Percentiles rank a stretch among this genome's conserved stretches.
Conservation (phyloP, 2,329 filamentous ascomycete genomes). For the Pseudogymnoascus sp. region DNA sequence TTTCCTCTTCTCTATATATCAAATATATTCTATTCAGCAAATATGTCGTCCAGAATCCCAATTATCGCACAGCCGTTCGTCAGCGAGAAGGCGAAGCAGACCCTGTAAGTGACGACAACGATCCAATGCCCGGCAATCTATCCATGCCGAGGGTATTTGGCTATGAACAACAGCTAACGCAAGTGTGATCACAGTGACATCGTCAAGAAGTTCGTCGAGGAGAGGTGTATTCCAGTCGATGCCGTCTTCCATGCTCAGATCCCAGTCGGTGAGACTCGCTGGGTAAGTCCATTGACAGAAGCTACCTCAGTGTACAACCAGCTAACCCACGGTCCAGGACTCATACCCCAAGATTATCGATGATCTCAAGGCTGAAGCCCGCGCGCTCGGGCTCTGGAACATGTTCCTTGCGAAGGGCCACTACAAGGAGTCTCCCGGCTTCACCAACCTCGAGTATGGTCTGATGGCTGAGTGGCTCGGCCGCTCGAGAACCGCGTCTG, state of each 20-base stretch:
- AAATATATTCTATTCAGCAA: constrained; percentile 12
- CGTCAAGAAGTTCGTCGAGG: constrained; percentile 93
- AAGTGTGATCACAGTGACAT: constrained; percentile 43
- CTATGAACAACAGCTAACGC: constrained; percentile 7
- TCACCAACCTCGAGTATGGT: constrained; percentile 92
- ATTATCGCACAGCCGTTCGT: constrained; percentile 45
- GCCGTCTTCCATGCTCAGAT: constrained; percentile 73
- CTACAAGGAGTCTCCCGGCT: constrained; percentile 91
- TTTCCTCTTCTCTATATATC: constrained; percentile 8
- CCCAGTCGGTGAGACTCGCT: constrained; percentile 68
- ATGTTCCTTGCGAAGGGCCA: constrained; percentile 94
- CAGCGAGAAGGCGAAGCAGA: constrained; percentile 77
- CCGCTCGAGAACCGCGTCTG: constrained; percentile 73
- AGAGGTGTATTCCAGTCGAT: constrained; percentile 87
- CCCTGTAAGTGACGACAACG: constrained; percentile 38
- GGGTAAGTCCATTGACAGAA: constrained; percentile 35
- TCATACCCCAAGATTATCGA: constrained; percentile 76
- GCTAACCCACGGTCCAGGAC: constrained; percentile 30
- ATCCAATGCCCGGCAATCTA: background rate
- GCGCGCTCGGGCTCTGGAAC: constrained; percentile 86
- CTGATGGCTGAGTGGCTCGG: constrained; percentile 96
- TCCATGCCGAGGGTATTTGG: background rate
- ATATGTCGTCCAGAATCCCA: constrained; percentile 41
- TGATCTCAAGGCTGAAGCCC: constrained; percentile 78
- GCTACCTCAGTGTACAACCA: background rate